phyloP scores from a whole-genome alignment of 2,329 filamentous ascomycete species.

The Colletotrichum chrysophilum region DNA sequence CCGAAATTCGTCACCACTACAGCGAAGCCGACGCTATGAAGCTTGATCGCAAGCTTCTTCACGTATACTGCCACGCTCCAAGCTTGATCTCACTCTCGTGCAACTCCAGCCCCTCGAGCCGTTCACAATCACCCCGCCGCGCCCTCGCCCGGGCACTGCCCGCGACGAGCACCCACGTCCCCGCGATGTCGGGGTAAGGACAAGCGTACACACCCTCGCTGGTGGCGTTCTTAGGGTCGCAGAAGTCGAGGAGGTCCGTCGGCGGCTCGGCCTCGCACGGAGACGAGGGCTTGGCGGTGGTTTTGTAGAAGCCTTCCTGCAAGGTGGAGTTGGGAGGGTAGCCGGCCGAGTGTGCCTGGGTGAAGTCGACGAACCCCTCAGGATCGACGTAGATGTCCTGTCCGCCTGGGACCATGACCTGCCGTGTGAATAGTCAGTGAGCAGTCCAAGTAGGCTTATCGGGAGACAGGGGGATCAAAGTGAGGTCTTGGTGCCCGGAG shows the following conservation, averaged over 20 bases:
- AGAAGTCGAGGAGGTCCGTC: not conserved
- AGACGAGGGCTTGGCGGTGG: slow-evolving; percentile 27
- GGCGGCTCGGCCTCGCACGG: not conserved
- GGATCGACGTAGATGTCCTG: slow-evolving; percentile 64
- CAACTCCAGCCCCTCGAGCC: slow-evolving; percentile 36
- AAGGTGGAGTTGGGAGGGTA: slow-evolving; percentile 54
- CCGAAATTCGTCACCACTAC: not conserved
- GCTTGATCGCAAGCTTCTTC: not conserved
- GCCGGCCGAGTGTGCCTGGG: slow-evolving; percentile 60
- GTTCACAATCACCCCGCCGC: slow-evolving; percentile 31
- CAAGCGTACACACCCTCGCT: slow-evolving; percentile 13
- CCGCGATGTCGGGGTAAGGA: not conserved
- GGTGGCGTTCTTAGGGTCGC: slow-evolving; percentile 19
- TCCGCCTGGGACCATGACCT: slow-evolving; percentile 65
- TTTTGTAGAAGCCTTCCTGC: slow-evolving; percentile 50
- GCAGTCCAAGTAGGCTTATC: not conserved
- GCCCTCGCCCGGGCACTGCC: slow-evolving; percentile 18
- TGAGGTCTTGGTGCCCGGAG: accelerated
- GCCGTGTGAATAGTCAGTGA: not conserved
- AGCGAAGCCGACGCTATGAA: accelerated
- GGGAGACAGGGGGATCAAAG: accelerated
- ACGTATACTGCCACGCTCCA: slow-evolving; percentile 43
- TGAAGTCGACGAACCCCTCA: slow-evolving; percentile 61
- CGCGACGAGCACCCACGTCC: not conserved
- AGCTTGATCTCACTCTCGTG: slow-evolving; percentile 26